These are phyloP conservation scores for Paramecium biaurelia DNA, from an alignment of 73 alveolate genomes.

Conservation along the genomic window DNA sequence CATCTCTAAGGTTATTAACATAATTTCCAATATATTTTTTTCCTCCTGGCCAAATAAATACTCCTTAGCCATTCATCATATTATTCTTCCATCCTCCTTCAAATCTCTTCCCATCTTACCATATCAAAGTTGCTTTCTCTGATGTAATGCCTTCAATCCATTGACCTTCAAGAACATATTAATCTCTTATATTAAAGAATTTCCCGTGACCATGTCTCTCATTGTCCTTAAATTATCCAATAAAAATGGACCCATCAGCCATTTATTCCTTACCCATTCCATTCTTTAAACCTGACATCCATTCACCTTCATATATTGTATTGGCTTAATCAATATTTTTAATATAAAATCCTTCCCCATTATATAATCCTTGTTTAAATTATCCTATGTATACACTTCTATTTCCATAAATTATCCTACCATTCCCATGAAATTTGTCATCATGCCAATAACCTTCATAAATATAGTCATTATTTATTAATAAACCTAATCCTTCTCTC, in stretches of 20 bases:
- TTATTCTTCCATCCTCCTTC: conserved; percentile 80
- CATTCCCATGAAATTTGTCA: conserved; percentile 84
- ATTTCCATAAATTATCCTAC: conserved; percentile 83
- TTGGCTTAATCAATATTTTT: background rate
- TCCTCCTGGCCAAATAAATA: conserved; percentile 74
- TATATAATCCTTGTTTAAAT: conserved; percentile 53
- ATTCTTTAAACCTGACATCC: background rate
- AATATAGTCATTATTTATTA: conserved; percentile 68
- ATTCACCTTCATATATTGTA: conserved; percentile 24
- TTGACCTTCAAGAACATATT: conserved; percentile 50
- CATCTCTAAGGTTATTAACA: conserved; percentile 74
- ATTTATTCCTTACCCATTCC: conserved; percentile 32
- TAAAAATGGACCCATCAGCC: background rate
- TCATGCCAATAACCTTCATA: conserved; percentile 93
- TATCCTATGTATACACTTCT: conserved; percentile 78
- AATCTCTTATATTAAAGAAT: conserved; percentile 57
- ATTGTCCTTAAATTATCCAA: background rate
- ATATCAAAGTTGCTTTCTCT: conserved; percentile 70
- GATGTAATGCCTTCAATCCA: conserved; percentile 67
- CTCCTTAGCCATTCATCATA: conserved; percentile 75
- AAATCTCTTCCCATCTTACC: conserved; percentile 78
- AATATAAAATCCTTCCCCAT: conserved; percentile 59
- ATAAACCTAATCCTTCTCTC: conserved; percentile 20
- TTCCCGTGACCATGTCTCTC: conserved; percentile 52
- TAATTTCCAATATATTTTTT: conserved; percentile 77